Conservation (phyloP, 495 filamentous ascomycete genomes). For the Podospora tetraspora region DNA sequence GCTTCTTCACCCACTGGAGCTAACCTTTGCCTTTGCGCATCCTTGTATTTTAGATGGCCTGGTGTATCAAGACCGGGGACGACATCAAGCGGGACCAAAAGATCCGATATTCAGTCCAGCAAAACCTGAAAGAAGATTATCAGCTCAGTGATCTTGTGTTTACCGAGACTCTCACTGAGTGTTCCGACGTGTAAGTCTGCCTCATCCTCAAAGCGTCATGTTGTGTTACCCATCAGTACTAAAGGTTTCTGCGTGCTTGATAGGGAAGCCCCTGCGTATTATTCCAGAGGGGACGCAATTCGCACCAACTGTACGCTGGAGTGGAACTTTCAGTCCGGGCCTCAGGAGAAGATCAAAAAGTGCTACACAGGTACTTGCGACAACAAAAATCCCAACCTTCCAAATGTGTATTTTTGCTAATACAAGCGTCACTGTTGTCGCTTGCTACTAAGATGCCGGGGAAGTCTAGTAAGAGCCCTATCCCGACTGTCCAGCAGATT, state of each 20-base stretch:
- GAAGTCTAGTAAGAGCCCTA: background rate
- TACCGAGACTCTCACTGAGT: background rate
- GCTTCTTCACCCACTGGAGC: background rate
- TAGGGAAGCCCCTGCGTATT: background rate
- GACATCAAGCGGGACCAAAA: background rate
- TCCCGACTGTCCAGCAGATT: background rate
- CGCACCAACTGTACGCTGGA: background rate
- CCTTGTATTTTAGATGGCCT: background rate
- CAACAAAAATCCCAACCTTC: background rate
- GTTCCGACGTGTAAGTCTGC: background rate
- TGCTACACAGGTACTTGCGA: background rate
- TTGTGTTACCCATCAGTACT: background rate
- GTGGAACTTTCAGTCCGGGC: background rate
- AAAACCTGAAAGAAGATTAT: background rate
- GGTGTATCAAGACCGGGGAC: constrained; percentile 1
- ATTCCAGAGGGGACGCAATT: background rate
- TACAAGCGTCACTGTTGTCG: background rate
- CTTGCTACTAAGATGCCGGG: background rate
- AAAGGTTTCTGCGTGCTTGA: background rate
- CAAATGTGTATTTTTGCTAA: background rate
- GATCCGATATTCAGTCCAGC: background rate
- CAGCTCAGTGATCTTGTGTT: background rate
- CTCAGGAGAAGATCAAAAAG: background rate
- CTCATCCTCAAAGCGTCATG: background rate
- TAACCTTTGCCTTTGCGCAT: background rate